These are phyloP conservation scores for Zopfia rhizophila DNA, from an alignment of 2,329 filamentous ascomycete genomes.

Conservation along the genomic window DNA sequence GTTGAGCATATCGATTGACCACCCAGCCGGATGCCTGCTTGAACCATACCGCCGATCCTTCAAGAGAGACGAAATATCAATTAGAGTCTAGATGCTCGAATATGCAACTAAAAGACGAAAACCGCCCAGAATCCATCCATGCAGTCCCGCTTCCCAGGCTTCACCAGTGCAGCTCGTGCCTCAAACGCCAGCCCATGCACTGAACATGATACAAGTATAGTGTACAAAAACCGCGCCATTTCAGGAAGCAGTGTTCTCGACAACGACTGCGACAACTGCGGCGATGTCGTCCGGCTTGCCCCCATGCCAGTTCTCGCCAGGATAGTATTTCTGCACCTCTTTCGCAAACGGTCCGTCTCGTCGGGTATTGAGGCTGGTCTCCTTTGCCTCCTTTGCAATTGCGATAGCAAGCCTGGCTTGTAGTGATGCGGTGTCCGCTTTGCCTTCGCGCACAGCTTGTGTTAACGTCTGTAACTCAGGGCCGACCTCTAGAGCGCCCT, in stretches of 20 bases:
- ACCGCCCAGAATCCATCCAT: slow-evolving; percentile 1
- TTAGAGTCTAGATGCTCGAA: too few species aligned
- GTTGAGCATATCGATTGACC: too few species aligned
- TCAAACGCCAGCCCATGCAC: slow-evolving; percentile 40
- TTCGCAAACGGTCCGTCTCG: slow-evolving; percentile 93
- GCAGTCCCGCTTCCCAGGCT: neutral
- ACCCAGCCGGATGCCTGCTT: too few species aligned
- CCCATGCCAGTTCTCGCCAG: slow-evolving; percentile 85
- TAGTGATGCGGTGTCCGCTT: slow-evolving; percentile 64
- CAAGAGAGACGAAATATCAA: too few species aligned
- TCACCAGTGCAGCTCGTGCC: neutral
- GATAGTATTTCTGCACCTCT: slow-evolving; percentile 89
- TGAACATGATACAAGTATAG: slow-evolving; percentile 28
- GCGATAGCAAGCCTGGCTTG: slow-evolving; percentile 83
- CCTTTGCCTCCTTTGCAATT: slow-evolving; percentile 84
- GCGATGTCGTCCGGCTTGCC: slow-evolving; percentile 98
- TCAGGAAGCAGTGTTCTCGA: slow-evolving; percentile 31
- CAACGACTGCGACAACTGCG: slow-evolving; percentile 72
- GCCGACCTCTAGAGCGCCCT: slow-evolving; percentile 61
- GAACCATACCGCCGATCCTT: too few species aligned
- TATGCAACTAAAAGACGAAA: too few species aligned
- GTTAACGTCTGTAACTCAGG: slow-evolving; percentile 68
- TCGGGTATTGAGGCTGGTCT: slow-evolving; percentile 81
- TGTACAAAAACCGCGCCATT: slow-evolving; percentile 10
- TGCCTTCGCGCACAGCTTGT: slow-evolving; percentile 56